Percentiles rank a stretch among this genome's conserved stretches.
phyloP scores from a whole-genome alignment of 2,329 filamentous ascomycete species.

The Ramularia endophylla region DNA sequence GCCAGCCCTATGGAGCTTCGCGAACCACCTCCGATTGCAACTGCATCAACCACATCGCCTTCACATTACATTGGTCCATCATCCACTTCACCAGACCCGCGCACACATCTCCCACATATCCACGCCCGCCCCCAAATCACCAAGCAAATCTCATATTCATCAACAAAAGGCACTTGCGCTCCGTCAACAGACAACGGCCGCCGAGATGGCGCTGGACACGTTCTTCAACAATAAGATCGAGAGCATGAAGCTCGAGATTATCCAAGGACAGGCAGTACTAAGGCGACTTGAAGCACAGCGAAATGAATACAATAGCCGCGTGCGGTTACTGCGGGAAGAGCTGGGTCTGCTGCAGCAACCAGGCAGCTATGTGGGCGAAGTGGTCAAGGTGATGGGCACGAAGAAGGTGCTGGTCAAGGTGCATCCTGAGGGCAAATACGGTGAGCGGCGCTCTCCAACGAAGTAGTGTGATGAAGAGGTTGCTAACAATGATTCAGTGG shows the following conservation, averaged over 20 bases:
- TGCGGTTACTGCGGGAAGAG: constrained; percentile 90
- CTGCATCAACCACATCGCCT: constrained; percentile 6
- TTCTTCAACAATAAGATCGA: constrained; percentile 99
- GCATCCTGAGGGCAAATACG: constrained; percentile 99
- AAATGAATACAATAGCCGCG: constrained; percentile 98
- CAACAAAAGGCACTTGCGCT: neutral
- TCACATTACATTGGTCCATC: constrained; percentile 3
- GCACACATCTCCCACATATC: neutral
- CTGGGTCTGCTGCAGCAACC: constrained; percentile 93
- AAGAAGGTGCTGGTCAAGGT: constrained; percentile 99
- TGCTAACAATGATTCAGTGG: constrained; percentile 53
- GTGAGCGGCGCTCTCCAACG: constrained; percentile 47
- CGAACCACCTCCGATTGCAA: neutral
- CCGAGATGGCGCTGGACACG: constrained; percentile 94
- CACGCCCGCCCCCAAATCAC: neutral
- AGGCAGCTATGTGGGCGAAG: constrained; percentile 95
- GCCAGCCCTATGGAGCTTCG: no score
- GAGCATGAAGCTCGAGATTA: constrained; percentile 99
- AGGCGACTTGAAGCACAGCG: constrained; percentile 94
- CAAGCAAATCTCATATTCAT: neutral
- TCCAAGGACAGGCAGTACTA: constrained; percentile 93
- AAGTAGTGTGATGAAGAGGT: neutral
- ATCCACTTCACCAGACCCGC: constrained; percentile 4
- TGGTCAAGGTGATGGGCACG: constrained; percentile 99
- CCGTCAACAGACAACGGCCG: constrained; percentile 11